Evolutionary conservation across 768 basidiomycete species (phyloP).

Genomic region (Suillus sp.): DNA sequence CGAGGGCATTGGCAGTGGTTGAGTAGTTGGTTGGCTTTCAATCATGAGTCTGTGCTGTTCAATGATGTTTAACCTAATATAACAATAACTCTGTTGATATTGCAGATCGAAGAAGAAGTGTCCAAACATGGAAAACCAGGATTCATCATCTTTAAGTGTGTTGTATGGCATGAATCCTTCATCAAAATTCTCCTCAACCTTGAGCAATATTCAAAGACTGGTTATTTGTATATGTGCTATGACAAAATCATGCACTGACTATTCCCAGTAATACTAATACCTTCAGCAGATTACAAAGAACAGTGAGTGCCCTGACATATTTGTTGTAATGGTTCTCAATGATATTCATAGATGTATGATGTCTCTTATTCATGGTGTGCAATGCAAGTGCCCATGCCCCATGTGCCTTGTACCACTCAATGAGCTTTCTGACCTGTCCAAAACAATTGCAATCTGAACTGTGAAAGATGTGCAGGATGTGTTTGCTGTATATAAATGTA

Average conservation of each 20-base stretch:
- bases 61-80: not conserved
- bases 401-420: slow-evolving; percentile 36
- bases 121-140: slow-evolving; percentile 9
- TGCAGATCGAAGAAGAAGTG: not conserved
- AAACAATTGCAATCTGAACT: not conserved
- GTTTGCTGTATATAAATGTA: not conserved
- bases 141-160: slow-evolving; percentile 14
- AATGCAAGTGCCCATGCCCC: slow-evolving; percentile 35
- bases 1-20: slow-evolving; percentile 17
- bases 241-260: slow-evolving; percentile 16
- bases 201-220: slow-evolving; percentile 15
- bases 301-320: slow-evolving; percentile 18
- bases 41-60: not conserved
- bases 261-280: slow-evolving; percentile 25
- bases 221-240: slow-evolving; percentile 10
- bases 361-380: slow-evolving; percentile 35
- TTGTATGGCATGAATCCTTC: slow-evolving; percentile 23
- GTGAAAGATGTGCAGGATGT: not conserved
- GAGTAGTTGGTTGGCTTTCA: slow-evolving; percentile 24
- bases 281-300: slow-evolving; percentile 33
- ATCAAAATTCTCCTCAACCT: slow-evolving; percentile 12
- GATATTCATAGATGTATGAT: slow-evolving; percentile 29
- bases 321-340: not conserved
- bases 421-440: slow-evolving; percentile 23
- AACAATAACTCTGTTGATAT: not conserved